Evolutionary conservation across 805 yeast genomes (phyloP).

Genomic region (Pichia membranifaciens): DNA sequence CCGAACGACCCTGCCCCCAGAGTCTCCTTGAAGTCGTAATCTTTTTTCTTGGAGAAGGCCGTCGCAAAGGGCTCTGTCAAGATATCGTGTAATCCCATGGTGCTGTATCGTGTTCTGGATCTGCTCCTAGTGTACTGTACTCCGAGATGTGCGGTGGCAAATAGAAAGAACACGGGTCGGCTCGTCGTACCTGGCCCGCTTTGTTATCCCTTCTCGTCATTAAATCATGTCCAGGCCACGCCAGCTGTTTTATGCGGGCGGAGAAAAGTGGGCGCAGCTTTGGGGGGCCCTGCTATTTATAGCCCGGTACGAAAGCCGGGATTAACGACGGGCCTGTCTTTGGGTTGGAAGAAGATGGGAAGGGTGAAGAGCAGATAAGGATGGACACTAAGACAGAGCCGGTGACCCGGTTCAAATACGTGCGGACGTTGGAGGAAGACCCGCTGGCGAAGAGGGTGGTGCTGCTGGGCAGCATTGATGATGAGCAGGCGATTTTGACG

Average conservation of each 20-base stretch:
- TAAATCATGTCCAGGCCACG: too few species aligned
- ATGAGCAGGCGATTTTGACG: slow-evolving; percentile 58
- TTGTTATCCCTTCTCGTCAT: too few species aligned
- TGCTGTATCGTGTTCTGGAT: neutral
- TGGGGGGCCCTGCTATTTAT: neutral
- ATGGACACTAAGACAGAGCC: neutral
- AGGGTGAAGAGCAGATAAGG: too few species aligned
- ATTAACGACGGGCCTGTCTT: too few species aligned
- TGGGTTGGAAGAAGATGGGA: too few species aligned
- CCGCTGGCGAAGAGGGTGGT: slow-evolving; percentile 64
- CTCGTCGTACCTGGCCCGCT: too few species aligned
- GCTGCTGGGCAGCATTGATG: slow-evolving; percentile 61
- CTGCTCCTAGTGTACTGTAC: neutral
- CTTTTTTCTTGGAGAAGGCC: slow-evolving; percentile 42
- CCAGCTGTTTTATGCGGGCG: too few species aligned
- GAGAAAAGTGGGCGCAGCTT: slow-evolving; percentile 2
- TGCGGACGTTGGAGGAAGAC: slow-evolving; percentile 47
- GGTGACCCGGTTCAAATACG: slow-evolving; percentile 36
- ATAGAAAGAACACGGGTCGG: too few species aligned
- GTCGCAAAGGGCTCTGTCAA: slow-evolving; percentile 1
- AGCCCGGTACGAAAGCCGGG: too few species aligned
- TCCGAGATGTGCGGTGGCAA: too few species aligned
- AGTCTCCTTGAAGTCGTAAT: slow-evolving; percentile 74
- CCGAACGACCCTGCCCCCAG: slow-evolving; percentile 96
- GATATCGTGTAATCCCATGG: slow-evolving; percentile 2